Evolutionary conservation across 768 basidiomycete genomes (phyloP).

Genomic region (Crucibulum laeve): DNA sequence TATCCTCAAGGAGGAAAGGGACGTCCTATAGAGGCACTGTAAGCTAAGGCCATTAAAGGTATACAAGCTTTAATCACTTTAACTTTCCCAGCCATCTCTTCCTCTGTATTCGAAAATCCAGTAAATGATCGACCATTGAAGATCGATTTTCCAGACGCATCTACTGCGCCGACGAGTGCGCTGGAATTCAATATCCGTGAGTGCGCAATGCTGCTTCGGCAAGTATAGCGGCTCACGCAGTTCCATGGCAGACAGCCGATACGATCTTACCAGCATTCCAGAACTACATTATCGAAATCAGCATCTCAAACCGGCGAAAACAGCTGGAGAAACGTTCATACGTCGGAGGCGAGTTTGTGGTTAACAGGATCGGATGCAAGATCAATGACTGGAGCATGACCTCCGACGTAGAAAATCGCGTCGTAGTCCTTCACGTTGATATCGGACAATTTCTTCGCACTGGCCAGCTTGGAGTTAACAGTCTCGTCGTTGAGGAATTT

Average conservation of each 20-base stretch:
- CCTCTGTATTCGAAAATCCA: conserved; percentile 72
- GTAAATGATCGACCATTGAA: conserved; percentile 56
- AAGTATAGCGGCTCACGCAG: conserved; percentile 42
- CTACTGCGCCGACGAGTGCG: conserved; percentile 56
- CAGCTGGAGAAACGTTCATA: conserved; percentile 13
- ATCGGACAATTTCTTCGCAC: conserved; percentile 56
- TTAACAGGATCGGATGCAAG: conserved; percentile 55
- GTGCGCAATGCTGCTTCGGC: conserved; percentile 1
- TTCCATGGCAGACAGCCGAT: conserved; percentile 77
- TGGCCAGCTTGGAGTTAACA: conserved; percentile 46
- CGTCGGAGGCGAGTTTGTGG: conserved; percentile 52
- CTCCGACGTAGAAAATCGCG: conserved; percentile 76
- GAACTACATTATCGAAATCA: conserved; percentile 38
- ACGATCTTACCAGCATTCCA: conserved; percentile 64
- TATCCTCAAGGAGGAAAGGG: conserved; percentile 71
- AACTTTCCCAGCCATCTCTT: conserved; percentile 39
- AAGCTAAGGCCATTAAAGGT: not conserved
- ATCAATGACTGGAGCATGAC: conserved; percentile 76
- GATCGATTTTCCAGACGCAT: conserved; percentile 57
- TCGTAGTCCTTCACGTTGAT: conserved; percentile 60
- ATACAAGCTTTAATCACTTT: conserved; percentile 25
- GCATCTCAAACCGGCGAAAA: not conserved
- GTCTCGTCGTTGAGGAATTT: conserved; percentile 57
- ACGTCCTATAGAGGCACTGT: conserved; percentile 32
- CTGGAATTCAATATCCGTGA: conserved; percentile 16